Evolutionary conservation across 768 basidiomycete genomes (phyloP).

Genomic region (Boletus reticulatus): DNA sequence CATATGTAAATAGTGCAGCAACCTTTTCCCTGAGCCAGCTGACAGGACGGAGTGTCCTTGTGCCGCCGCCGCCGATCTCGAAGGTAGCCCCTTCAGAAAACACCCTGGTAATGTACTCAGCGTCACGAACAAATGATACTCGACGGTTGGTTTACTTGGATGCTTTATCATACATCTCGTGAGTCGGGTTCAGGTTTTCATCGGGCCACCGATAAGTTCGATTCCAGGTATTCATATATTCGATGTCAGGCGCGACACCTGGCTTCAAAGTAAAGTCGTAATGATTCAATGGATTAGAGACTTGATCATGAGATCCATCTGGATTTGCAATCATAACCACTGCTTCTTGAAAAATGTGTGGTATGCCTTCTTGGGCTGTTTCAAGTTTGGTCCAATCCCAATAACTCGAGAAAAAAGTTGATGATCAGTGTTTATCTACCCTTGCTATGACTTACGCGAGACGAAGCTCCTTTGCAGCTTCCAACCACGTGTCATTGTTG

Average conservation of each 20-base stretch:
- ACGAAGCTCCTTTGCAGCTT: conserved; percentile 12
- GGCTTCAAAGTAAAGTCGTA: conserved; percentile 5
- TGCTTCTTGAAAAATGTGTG: neutral
- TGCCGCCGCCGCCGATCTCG: neutral
- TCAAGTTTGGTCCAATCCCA: conserved; percentile 17
- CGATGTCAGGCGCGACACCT: neutral
- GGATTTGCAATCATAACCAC: neutral
- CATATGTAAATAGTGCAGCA: conserved; percentile 13
- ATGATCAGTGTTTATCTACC: too few species aligned
- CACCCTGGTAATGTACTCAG: neutral
- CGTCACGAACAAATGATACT: too few species aligned
- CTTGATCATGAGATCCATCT: neutral
- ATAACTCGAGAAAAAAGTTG: conserved; percentile 12
- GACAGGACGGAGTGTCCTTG: neutral
- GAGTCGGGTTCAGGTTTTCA: neutral
- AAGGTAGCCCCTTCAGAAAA: neutral
- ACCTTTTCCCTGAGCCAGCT: conserved; percentile 17
- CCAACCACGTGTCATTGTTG: conserved; percentile 6
- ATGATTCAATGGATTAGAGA: conserved; percentile 15
- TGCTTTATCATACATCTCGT: conserved; percentile 14
- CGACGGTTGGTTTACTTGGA: neutral
- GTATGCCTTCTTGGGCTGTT: conserved; percentile 5
- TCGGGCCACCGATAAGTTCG: conserved; percentile 19
- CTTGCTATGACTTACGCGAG: conserved; percentile 20
- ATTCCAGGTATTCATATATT: conserved; percentile 7